Evolutionary conservation across 345 rosid species (phyloP), one percentile per base, ranked within the genome.

Genomic region (Ceriops decandra): DNA sequence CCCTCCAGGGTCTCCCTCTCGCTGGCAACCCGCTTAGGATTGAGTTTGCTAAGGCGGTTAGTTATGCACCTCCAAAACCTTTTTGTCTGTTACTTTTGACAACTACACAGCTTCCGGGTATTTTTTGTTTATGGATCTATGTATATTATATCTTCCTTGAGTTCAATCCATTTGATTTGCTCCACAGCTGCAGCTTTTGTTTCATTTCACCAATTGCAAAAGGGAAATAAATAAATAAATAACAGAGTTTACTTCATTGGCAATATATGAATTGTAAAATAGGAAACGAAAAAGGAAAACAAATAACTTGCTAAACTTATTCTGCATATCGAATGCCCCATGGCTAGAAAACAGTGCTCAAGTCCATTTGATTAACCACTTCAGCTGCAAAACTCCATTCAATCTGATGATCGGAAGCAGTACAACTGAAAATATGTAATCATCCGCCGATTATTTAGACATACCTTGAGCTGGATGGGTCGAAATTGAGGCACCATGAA

Each of bases 41-140:
- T 79, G 97, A 93, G 84, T 93, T 88, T 85, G 90, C 97, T 51
- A 93, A 93, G 95, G 89, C 95, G 97, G 97, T 93, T 89, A 93
- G 98, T 93, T 60, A 72, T 81, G 83, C 80, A 69, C 27, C 66
- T 63, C 65, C 49, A 42, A 42, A 42, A 42, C 49, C 49, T 42
- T 59, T 74, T 59, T 56, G 30, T 24, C 71, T 66, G 21, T 69
- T 72, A n/a, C 26, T 58, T 57, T 57, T 60, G 5, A 30, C 71
- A 11, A 57, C 46, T 67, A 51, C 57, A 21, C 58, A 33, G 31
- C 66, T 42, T 68, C 62, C 47, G 27, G 13, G 49, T 56, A 33
- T 69, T 64, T 16, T 15, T 16, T 53, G 57, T 56, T 30, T 66
- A 10, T 67, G 36, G 62, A 57, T 66, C 24, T 27, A 51, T 74